Conservation (phyloP, 495 filamentous ascomycete genomes). For the Penicillium coffeae region DNA sequence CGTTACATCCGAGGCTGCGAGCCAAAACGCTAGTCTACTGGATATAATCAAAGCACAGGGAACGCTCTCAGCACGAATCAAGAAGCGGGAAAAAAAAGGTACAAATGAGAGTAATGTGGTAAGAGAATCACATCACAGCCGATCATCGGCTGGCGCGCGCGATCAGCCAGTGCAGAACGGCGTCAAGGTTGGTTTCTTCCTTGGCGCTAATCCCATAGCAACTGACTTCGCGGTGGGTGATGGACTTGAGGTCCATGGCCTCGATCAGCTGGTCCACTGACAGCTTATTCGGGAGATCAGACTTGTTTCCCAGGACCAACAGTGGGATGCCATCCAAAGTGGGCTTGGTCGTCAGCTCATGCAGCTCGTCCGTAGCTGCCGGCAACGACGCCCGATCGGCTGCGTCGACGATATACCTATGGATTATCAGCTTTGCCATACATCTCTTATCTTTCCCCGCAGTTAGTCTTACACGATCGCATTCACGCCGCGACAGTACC, state of each 20-base stretch:
- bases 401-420: conserved; percentile 88
- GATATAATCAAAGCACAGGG: conserved; percentile 10
- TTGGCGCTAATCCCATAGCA: conserved; percentile 99
- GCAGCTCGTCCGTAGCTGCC: conserved; percentile 88
- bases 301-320: conserved; percentile 97
- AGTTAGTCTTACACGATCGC: conserved; percentile 73
- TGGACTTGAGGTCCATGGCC: conserved; percentile 79
- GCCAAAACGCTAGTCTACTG: conserved; percentile 22
- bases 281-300: conserved; percentile 80
- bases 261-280: conserved; percentile 95
- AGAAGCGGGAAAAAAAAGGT: background rate
- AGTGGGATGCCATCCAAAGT: conserved; percentile 87
- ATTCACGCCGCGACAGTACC: conserved; percentile 95
- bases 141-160: conserved; percentile 63
- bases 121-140: background rate
- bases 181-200: conserved; percentile 97
- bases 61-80: conserved; percentile 5
- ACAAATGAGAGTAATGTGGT: background rate
- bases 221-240: conserved; percentile 91
- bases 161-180: conserved; percentile 94
- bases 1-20: conserved; percentile 21
- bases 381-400: conserved; percentile 77
- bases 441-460: background rate
- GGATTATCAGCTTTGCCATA: background rate
- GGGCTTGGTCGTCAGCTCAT: conserved; percentile 79